phyloP scores from a whole-genome alignment of 192 early-diverging fungal species.

The Gonapodya sp. region DNA sequence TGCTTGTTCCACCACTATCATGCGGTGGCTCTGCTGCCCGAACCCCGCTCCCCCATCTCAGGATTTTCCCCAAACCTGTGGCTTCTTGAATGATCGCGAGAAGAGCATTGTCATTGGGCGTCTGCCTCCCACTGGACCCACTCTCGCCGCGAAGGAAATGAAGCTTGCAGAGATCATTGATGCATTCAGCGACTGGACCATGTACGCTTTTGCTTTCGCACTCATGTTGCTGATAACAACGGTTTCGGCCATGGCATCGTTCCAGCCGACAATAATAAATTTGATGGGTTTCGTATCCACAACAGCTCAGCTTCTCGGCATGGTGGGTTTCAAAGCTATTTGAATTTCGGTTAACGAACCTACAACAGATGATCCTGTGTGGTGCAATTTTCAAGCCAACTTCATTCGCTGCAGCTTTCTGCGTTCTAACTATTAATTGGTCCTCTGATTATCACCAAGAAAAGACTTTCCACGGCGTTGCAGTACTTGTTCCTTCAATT shows the following conservation, averaged over 20 bases:
- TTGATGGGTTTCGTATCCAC: neutral
- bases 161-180: neutral
- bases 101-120: neutral
- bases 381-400: neutral
- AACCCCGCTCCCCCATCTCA: neutral
- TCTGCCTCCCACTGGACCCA: neutral
- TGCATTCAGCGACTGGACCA: neutral
- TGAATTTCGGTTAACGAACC: neutral
- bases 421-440: neutral
- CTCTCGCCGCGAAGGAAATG: neutral
- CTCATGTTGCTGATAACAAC: neutral
- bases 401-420: neutral
- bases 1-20: too few relatives aligned
- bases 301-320: neutral
- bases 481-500: neutral
- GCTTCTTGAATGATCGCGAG: neutral
- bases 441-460: neutral
- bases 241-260: neutral
- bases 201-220: neutral
- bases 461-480: neutral
- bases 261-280: neutral
- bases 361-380: neutral
- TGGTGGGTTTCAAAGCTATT: neutral
- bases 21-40: too few relatives aligned
- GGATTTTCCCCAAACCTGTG: neutral